Evolutionary conservation across 2,329 filamentous ascomycete genomes (phyloP).

Genomic region (Apiospora arundinis): DNA sequence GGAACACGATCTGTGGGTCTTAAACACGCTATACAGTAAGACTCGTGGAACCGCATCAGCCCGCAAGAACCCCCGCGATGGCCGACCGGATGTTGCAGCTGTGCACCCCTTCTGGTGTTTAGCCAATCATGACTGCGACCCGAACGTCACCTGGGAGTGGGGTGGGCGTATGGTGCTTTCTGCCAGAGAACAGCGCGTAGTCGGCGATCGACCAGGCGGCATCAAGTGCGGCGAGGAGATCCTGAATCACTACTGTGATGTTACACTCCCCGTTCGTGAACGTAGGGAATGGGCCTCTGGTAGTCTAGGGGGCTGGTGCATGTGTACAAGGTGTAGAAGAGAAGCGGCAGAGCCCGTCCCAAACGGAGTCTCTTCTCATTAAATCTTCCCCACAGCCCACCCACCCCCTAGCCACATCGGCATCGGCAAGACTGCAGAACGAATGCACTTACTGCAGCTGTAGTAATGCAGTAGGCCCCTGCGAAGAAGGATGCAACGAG

Average conservation of each 20-base stretch:
- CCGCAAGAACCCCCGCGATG: constrained; percentile 75
- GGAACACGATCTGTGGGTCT: constrained; percentile 77
- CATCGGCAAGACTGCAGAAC: neutral
- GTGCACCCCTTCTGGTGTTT: constrained; percentile 97
- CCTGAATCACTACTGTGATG: constrained; percentile 92
- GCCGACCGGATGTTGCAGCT: constrained; percentile 87
- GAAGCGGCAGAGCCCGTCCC: constrained; percentile 57
- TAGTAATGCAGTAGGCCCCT: neutral
- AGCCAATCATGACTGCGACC: constrained; percentile 95
- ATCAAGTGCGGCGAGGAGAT: constrained; percentile 84
- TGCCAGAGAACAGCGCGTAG: constrained; percentile 63
- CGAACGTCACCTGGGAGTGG: constrained; percentile 96
- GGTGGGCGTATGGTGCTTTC: constrained; percentile 76
- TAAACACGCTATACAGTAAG: constrained; percentile 92
- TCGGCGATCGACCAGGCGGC: constrained; percentile 59
- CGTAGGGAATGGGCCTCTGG: constrained; percentile 89
- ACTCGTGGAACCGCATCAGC: constrained; percentile 93
- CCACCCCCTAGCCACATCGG: neutral
- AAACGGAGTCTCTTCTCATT: neutral
- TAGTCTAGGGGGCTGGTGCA: constrained; percentile 86
- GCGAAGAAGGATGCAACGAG: neutral
- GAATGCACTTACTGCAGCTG: neutral
- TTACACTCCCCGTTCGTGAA: constrained; percentile 76
- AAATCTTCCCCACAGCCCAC: neutral
- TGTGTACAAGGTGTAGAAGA: constrained; percentile 80